These are phyloP conservation scores for Paramyrothecium roridum DNA, from an alignment of 2,329 filamentous ascomycete genomes.

Conservation along the genomic window DNA sequence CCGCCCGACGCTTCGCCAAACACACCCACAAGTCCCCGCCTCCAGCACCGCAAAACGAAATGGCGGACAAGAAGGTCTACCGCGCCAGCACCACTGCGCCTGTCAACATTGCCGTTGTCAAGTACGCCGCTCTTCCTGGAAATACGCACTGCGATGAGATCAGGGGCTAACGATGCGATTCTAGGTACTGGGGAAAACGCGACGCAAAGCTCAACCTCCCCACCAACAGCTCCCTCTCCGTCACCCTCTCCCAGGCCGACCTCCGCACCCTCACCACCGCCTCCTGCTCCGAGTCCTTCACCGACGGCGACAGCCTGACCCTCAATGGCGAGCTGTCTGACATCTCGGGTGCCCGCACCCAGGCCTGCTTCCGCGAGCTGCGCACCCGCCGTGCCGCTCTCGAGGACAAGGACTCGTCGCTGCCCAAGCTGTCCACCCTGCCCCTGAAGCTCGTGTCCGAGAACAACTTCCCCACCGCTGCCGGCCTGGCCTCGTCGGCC, in stretches of 20 bases:
- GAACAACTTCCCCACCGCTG: constrained; percentile 99
- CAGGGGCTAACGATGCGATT: not conserved
- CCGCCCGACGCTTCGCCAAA: not conserved
- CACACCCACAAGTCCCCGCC: constrained; percentile 7
- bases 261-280: constrained; percentile 95
- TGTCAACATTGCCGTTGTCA: constrained; percentile 97
- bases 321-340: constrained; percentile 84
- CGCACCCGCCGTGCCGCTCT: constrained; percentile 72
- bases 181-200: constrained; percentile 88
- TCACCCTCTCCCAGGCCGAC: constrained; percentile 91
- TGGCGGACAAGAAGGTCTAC: constrained; percentile 63
- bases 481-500: constrained; percentile 74
- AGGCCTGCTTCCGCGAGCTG: constrained; percentile 88
- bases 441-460: constrained; percentile 86
- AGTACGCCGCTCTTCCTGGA: constrained; percentile 52
- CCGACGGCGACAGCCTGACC: constrained; percentile 65
- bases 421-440: constrained; percentile 77
- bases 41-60: constrained; percentile 17
- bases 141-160: not conserved
- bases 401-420: constrained; percentile 66
- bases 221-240: constrained; percentile 95
- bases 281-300: constrained; percentile 75
- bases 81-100: constrained; percentile 94
- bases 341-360: constrained; percentile 83
- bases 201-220: constrained; percentile 92